These are phyloP conservation scores for Coniochaeta hoffmannii DNA, from an alignment of 2,329 filamentous ascomycete species.

Conservation along the genomic window DNA sequence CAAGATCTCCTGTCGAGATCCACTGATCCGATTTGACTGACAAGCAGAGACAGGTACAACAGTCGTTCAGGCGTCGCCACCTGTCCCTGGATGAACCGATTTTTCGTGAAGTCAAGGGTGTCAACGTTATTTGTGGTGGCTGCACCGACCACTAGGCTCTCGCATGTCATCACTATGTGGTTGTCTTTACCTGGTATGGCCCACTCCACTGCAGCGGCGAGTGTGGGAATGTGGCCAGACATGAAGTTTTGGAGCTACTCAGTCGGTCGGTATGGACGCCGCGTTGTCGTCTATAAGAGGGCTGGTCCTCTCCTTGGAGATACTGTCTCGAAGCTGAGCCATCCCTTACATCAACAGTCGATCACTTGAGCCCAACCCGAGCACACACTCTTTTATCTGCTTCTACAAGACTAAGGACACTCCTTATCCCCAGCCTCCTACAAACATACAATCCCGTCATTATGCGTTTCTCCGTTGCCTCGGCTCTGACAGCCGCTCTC, in stretches of 20 bases:
- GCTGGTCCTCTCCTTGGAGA: neutral
- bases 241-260: neutral
- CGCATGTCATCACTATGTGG: neutral
- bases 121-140: neutral
- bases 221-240: neutral
- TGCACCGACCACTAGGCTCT: neutral
- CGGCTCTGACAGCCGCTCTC: constrained; percentile 1
- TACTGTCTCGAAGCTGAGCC: neutral
- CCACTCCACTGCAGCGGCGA: neutral
- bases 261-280: neutral
- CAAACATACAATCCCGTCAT: neutral
- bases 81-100: neutral
- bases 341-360: neutral
- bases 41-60: neutral
- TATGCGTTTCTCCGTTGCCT: neutral
- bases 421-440: neutral
- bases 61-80: neutral
- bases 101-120: neutral
- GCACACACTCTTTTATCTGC: neutral
- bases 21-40: neutral
- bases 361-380: neutral
- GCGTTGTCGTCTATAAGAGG: neutral
- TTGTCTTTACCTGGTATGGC: neutral
- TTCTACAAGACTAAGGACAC: neutral
- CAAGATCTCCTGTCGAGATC: neutral